phyloP scores from a whole-genome alignment of 106 monocot species.

The Dioscorea dumetorum region DNA sequence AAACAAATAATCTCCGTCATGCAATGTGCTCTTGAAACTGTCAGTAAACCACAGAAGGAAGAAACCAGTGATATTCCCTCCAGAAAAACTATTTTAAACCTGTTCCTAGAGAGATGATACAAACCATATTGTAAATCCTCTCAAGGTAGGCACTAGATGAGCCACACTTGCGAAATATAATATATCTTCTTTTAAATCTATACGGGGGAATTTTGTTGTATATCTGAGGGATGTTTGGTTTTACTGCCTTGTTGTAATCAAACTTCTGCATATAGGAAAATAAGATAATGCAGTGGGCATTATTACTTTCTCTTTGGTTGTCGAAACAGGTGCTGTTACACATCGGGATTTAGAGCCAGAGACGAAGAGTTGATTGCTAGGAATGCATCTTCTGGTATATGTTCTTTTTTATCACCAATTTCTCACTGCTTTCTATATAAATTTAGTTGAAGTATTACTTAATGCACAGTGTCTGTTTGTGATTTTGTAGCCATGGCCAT shows the following conservation, averaged over 20 bases:
- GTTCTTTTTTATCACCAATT: not conserved
- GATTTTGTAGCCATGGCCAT: too few relatives aligned
- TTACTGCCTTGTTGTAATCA: not conserved
- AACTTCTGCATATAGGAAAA: not conserved
- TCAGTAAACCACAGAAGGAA: slow-evolving; percentile 38
- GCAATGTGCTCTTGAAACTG: slow-evolving; percentile 35
- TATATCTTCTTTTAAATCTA: not conserved
- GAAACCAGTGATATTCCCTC: slow-evolving; percentile 26
- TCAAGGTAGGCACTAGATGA: not conserved
- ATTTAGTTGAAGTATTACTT: not conserved
- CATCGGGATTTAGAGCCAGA: not conserved
- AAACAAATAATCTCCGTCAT: slow-evolving; percentile 64
- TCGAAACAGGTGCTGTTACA: not conserved
- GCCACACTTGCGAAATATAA: not conserved
- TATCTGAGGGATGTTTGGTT: not conserved
- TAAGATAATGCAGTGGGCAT: not conserved
- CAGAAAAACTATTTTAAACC: slow-evolving; percentile 48
- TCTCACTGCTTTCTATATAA: not conserved
- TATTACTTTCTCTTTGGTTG: not conserved
- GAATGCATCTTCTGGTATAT: not conserved
- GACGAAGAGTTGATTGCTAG: not conserved
- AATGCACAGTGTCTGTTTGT: too few relatives aligned
- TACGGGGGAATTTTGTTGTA: not conserved
- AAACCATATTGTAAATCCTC: slow-evolving; percentile 17
- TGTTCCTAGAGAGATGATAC: slow-evolving; percentile 47